Percentiles rank a stretch among this genome's conserved stretches.
Evolutionary conservation across 306 rosid species (phyloP).

Genomic region (Trifolium subterraneum): DNA sequence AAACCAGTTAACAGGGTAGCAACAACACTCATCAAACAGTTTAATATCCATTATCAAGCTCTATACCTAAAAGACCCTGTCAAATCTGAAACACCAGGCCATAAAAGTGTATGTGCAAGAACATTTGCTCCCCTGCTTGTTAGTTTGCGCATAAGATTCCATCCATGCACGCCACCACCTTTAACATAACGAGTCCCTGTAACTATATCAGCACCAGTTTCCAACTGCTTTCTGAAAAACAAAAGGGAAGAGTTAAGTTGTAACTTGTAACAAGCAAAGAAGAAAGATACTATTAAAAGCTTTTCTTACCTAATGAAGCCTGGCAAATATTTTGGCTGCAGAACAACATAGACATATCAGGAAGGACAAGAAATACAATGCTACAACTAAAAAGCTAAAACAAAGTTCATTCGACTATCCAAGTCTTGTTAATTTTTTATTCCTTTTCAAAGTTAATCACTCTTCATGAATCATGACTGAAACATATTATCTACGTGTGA

Average conservation of each 20-base stretch:
- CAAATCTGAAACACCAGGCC: conserved; percentile 98
- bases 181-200: conserved; percentile 95
- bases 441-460: conserved; percentile 25
- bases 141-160: conserved; percentile 98
- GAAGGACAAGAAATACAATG: conserved; percentile 21
- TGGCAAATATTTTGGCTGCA: conserved; percentile 96
- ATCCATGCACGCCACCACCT: conserved; percentile 97
- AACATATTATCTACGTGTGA: conserved; percentile 23
- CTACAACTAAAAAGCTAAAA: neutral
- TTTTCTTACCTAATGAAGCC: conserved; percentile 75
- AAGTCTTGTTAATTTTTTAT: neutral
- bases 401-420: conserved; percentile 7
- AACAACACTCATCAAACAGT: conserved; percentile 31
- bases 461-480: conserved; percentile 19
- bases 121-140: conserved; percentile 99
- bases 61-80: conserved; percentile 92
- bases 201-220: conserved; percentile 88
- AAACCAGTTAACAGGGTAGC: conserved; percentile 35
- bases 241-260: conserved; percentile 36
- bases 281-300: conserved; percentile 15
- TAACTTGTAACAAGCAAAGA: conserved; percentile 21
- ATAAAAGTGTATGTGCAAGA: conserved; percentile 93
- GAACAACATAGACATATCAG: conserved; percentile 40
- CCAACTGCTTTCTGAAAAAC: conserved; percentile 67
- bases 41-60: conserved; percentile 32